Percentiles rank a stretch among this genome's conserved stretches.
These are phyloP conservation scores for Inga leiocalycina DNA, from an alignment of 306 rosid genomes.

Conservation along the genomic window DNA sequence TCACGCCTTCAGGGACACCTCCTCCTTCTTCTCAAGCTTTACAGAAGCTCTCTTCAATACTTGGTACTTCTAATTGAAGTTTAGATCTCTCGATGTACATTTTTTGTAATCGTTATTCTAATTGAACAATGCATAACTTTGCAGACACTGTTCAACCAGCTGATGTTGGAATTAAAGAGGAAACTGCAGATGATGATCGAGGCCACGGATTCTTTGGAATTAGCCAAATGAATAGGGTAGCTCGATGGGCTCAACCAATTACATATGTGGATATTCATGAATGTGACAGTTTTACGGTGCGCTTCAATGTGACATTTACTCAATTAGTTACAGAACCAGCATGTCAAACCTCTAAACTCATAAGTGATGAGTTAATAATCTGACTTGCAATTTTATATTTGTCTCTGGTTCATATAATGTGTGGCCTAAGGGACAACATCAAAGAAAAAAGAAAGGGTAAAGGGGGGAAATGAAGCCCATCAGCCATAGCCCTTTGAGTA, in stretches of 20 bases:
- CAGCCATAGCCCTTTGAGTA: conserved; percentile 6
- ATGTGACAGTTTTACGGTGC: conserved; percentile 74
- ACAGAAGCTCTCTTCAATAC: conserved; percentile 58
- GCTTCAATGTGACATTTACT: conserved; percentile 33
- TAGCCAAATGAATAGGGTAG: conserved; percentile 56
- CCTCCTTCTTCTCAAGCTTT: conserved; percentile 55
- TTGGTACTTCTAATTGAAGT: conserved; percentile 54
- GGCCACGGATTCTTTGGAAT: conserved; percentile 77
- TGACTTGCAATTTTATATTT: conserved; percentile 5
- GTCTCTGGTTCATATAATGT: background rate
- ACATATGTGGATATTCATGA: conserved; percentile 74
- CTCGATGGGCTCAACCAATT: conserved; percentile 93
- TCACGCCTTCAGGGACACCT: conserved; percentile 54
- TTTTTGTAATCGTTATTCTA: background rate
- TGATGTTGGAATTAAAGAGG: conserved; percentile 85
- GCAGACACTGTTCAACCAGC: conserved; percentile 65
- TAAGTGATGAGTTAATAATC: background rate
- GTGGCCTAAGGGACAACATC: conserved; percentile 12
- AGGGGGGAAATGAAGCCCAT: background rate
- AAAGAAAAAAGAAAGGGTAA: background rate
- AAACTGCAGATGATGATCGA: conserved; percentile 72
- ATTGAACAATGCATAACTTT: conserved; percentile 23
- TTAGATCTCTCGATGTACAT: background rate
- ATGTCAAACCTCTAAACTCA: background rate
- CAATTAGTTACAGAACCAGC: background rate